These are phyloP conservation scores for Naganishia friedmannii DNA, from an alignment of 768 basidiomycete genomes.

Conservation along the genomic window DNA sequence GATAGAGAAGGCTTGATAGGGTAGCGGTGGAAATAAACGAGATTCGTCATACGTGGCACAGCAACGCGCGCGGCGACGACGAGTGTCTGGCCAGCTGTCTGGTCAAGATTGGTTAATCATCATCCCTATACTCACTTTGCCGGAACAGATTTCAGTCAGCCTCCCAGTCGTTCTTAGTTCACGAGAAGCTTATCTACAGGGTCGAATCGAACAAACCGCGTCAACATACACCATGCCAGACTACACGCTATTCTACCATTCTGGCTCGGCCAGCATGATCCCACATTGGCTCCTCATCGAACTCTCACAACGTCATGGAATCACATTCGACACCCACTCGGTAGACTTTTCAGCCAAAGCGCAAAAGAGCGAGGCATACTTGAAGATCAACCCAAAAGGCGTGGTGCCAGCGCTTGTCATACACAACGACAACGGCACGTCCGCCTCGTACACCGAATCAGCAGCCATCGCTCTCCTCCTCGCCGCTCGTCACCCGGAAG, in stretches of 20 bases:
- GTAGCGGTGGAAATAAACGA: too few relatives aligned
- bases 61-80: too few relatives aligned
- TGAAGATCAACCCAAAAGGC: constrained; percentile 28
- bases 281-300: constrained; percentile 18
- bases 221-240: neutral
- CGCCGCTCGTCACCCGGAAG: constrained; percentile 27
- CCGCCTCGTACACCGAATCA: constrained; percentile 22
- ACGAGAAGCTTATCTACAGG: too few relatives aligned
- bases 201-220: too few relatives aligned
- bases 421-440: neutral
- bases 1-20: too few relatives aligned
- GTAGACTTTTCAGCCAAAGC: neutral
- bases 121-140: too few relatives aligned
- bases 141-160: too few relatives aligned
- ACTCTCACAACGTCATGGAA: neutral
- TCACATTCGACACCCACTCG: neutral
- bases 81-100: too few relatives aligned
- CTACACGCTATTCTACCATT: constrained; percentile 11
- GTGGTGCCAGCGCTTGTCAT: constrained; percentile 28
- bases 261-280: constrained; percentile 20
- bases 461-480: constrained; percentile 28
- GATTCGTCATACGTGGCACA: too few relatives aligned
- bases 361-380: constrained; percentile 17
- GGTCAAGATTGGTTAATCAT: too few relatives aligned
- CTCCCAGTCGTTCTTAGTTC: too few relatives aligned